phyloP scores from a whole-genome alignment of 2,329 filamentous ascomycete species.

The Exophiala mesophila region DNA sequence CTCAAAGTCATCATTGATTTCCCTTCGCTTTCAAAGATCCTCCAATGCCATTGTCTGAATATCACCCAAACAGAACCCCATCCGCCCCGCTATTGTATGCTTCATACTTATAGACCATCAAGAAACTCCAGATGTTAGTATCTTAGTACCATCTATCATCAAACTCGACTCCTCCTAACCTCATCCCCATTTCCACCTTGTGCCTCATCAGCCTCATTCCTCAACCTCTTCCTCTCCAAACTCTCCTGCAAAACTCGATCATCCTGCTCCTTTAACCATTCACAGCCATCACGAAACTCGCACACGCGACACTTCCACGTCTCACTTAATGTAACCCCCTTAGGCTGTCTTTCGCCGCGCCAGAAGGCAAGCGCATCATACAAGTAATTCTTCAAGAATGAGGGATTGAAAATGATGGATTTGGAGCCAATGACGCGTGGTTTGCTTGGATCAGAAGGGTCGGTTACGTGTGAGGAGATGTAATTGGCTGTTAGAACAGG shows the following conservation, averaged over 20 bases:
- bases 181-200: conserved; percentile 8
- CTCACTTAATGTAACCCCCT: conserved; percentile 75
- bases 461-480: conserved; percentile 30
- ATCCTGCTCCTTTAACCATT: conserved; percentile 69
- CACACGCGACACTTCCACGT: conserved; percentile 83
- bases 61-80: too few species aligned
- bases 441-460: conserved; percentile 22
- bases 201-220: conserved; percentile 20
- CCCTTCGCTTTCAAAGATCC: too few species aligned
- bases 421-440: conserved; percentile 47
- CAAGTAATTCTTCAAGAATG: conserved; percentile 62
- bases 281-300: conserved; percentile 73
- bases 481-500: conserved; percentile 43
- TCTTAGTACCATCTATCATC: too few species aligned
- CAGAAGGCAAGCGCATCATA: conserved; percentile 76
- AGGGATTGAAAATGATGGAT: conserved; percentile 62
- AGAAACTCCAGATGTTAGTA: too few species aligned
- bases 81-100: too few species aligned
- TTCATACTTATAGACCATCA: too few species aligned
- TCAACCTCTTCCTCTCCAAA: conserved; percentile 33
- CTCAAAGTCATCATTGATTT: too few species aligned
- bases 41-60: too few species aligned
- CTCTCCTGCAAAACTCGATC: conserved; percentile 49
- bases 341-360: conserved; percentile 67
- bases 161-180: conserved; percentile 16